A percentile compares a stretch with the other conserved stretches of the same genome.
Evolutionary conservation across 345 rosid genomes (phyloP).

Genomic region (Eucalyptus coolabah): DNA sequence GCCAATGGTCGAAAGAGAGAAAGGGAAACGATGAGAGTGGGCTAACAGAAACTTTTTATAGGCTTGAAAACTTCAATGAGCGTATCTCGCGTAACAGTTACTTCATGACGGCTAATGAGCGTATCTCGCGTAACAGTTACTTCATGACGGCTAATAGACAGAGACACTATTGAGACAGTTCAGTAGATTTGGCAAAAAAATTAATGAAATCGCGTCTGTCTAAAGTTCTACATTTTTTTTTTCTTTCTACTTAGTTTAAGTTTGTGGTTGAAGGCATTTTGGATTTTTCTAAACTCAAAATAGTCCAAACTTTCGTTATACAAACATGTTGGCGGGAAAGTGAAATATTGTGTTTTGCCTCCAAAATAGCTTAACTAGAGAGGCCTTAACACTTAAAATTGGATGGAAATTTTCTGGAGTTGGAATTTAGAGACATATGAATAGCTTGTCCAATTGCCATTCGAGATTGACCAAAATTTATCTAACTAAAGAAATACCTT

Average conservation of each 20-base stretch:
- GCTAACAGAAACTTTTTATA: neutral
- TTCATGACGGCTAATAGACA: neutral
- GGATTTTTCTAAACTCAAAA: neutral
- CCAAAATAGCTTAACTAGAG: neutral
- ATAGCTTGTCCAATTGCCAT: neutral
- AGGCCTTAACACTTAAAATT: neutral
- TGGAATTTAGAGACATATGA: neutral
- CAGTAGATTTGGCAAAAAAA: neutral
- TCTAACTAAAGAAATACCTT: neutral
- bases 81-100: no score
- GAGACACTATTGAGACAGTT: neutral
- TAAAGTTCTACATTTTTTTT: neutral
- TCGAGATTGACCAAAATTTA: neutral
- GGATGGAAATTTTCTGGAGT: neutral
- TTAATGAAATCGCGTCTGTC: neutral
- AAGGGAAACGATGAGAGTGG: neutral
- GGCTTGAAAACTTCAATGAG: neutral
- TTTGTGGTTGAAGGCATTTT: neutral
- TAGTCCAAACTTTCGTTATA: neutral
- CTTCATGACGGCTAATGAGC: neutral
- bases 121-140: no score
- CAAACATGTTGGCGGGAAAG: neutral
- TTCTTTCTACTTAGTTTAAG: neutral
- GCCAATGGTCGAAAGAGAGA: neutral
- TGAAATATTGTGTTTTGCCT: neutral